These are phyloP conservation scores for Populus hybrid DNA, from an alignment of 441 rosid species.

Conservation along the genomic window DNA sequence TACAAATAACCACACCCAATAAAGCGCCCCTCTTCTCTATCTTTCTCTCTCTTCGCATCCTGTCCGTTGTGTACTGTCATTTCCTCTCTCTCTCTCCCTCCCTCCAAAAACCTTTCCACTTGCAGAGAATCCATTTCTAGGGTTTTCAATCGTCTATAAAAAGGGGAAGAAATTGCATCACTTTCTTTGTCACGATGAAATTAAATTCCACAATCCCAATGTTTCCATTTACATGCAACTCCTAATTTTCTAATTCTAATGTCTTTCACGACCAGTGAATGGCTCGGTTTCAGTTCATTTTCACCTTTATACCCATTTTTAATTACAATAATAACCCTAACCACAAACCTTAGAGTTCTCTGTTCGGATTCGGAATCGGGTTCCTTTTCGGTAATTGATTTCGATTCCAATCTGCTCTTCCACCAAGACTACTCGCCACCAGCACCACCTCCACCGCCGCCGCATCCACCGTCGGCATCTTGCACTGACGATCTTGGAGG, in stretches of 20 bases:
- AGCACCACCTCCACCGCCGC: constrained; percentile 92
- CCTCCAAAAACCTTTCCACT: constrained; percentile 6
- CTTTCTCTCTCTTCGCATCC: not conserved
- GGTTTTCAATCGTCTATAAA: constrained; percentile 26
- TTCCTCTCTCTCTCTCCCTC: constrained; percentile 10
- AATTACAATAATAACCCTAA: constrained; percentile 21
- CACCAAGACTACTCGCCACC: constrained; percentile 97
- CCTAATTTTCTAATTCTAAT: constrained; percentile 39
- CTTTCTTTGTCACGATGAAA: constrained; percentile 19
- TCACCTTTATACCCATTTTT: constrained; percentile 6
- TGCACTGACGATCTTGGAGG: constrained; percentile 94
- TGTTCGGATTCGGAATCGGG: constrained; percentile 17
- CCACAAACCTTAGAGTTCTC: constrained; percentile 33
- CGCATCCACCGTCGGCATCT: constrained; percentile 82
- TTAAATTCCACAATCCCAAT: constrained; percentile 21
- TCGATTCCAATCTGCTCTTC: constrained; percentile 43
- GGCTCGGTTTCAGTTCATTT: constrained; percentile 46
- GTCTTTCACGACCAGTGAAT: constrained; percentile 46
- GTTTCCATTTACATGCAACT: constrained; percentile 32
- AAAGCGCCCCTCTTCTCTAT: constrained; percentile 16
- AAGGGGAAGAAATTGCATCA: not conserved
- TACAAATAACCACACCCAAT: constrained; percentile 15
- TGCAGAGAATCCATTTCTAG: constrained; percentile 27
- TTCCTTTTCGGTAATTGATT: constrained; percentile 36
- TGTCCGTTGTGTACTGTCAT: not conserved